Evolutionary conservation across 805 yeast species (phyloP), one percentile per base, ranked within the genome.

Genomic region (Spathaspora girioi): DNA sequence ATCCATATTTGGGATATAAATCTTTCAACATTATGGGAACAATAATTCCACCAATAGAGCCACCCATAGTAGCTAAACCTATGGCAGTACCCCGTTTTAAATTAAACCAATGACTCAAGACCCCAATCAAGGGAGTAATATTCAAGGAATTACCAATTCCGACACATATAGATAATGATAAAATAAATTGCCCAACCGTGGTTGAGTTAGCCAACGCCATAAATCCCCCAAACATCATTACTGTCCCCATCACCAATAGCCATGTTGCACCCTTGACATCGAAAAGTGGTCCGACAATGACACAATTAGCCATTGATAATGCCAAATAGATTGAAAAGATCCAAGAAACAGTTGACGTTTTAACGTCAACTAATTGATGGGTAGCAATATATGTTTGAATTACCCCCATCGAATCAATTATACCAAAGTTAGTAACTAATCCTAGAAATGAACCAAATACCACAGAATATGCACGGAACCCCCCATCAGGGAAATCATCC

Each of bases 71-170:
- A 3, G 86, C 84, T 2, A 83, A 56, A 0, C 89, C 88, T 38
- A 82, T 69, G 43, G 27, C 65, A 47, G 86, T 70, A 1, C 82
- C 88, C 58, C 91, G 70, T 57, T 74, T 83, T 32, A 65, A 65
- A 35, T 73, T 69, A 61, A 86, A 86, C 84, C 88, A 86, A 55
- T 86, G 89, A 19, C 84, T 80, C 0, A 84, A 75, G n/a, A 80
- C 82, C 11, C 87, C 79, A 1, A 86, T 70, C 18, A 82, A 59
- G 0, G 90, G 89, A 9, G 85, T 76, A 65, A 82, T 76, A 19
- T 82, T 70, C 27, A 84, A 68, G 2, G 86, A 86, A 29, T 79
- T 74, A 0, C 88, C 89, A 10, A 78, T 53, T 2, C 89, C 91
- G 40, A 77, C 67, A 41, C 79, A 70, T 5, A 63, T 41, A 5